Conservation (phyloP, 176 grass and related monocot genomes). For the Musa beccarii region DNA sequence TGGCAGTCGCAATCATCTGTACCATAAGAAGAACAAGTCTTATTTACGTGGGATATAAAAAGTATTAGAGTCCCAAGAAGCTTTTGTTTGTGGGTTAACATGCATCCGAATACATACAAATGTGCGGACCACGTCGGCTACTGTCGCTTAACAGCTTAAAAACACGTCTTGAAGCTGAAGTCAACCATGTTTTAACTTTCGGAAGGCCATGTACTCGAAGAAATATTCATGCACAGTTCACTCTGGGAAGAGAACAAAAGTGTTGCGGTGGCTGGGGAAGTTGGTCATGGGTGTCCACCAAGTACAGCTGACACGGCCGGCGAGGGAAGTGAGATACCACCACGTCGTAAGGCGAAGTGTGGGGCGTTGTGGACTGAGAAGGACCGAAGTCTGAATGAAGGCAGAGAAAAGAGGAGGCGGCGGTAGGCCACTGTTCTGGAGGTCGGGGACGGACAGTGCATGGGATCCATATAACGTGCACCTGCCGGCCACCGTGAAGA, state of each 20-base stretch:
- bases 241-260: not conserved
- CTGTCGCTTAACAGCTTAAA: no score
- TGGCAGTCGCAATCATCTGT: constrained; percentile 83
- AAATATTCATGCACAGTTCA: no score
- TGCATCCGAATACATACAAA: no score
- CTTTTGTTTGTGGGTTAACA: no score
- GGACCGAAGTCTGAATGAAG: not conserved
- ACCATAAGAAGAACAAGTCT: not conserved
- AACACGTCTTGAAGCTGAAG: no score
- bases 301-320: not conserved
- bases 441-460: not conserved
- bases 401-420: no score
- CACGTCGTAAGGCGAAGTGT: no score
- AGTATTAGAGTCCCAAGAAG: no score
- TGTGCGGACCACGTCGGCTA: no score
- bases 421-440: no score
- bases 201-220: not conserved
- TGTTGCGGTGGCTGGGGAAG: not conserved
- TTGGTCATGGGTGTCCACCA: not conserved
- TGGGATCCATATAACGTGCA: not conserved
- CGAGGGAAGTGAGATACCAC: not conserved
- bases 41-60: no score
- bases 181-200: not conserved
- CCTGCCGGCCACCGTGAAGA: not conserved
- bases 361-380: not conserved